phyloP scores from a whole-genome alignment of 345 rosid genomes.

The Linum tenue region DNA sequence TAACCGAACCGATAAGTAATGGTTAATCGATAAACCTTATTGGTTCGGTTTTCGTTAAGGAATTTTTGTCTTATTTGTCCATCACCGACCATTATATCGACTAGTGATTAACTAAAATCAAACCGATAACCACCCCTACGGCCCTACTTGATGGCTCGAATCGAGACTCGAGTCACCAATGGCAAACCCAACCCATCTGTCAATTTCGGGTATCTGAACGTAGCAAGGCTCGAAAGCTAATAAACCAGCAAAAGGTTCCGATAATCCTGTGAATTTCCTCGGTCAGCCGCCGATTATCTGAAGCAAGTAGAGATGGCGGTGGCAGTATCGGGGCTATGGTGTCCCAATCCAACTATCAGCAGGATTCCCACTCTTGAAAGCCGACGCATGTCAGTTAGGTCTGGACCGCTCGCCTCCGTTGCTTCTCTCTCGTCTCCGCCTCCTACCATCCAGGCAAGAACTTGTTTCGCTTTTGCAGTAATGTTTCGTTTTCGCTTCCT shows the following conservation, averaged over 20 bases:
- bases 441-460: constrained; percentile 11
- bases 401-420: neutral
- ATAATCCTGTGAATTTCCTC: neutral
- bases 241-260: neutral
- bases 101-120: no score
- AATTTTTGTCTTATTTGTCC: no score
- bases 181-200: neutral
- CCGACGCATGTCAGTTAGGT: neutral
- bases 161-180: no score
- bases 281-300: neutral
- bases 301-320: constrained; percentile 6
- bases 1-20: no score
- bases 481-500: neutral
- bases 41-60: no score
- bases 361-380: constrained; percentile 1
- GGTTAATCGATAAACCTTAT: no score
- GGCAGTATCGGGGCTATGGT: constrained; percentile 14
- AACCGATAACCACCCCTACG: no score
- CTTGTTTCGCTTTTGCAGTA: neutral
- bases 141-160: no score
- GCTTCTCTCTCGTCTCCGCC: neutral
- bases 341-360: neutral
- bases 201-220: neutral
- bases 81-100: no score
- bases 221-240: neutral